Conservation (phyloP, 2,329 filamentous ascomycete species). For the Rhynchosporium agropyri region DNA sequence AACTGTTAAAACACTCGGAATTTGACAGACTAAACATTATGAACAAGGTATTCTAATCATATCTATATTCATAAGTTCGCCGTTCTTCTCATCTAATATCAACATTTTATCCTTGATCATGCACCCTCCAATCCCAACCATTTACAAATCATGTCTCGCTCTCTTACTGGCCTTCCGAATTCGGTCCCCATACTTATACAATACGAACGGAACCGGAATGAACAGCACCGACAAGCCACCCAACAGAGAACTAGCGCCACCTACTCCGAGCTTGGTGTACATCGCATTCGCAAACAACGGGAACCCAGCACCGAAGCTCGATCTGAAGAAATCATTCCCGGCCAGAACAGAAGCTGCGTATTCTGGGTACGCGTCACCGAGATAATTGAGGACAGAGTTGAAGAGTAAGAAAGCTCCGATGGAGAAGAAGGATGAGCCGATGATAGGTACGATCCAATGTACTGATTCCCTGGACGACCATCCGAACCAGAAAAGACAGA, state of each 20-base stretch:
- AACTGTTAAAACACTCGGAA: too few species aligned
- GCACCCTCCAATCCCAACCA: neutral
- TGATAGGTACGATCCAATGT: slow-evolving; percentile 60
- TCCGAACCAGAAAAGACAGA: slow-evolving; percentile 59
- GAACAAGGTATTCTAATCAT: neutral
- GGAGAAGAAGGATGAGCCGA: slow-evolving; percentile 50
- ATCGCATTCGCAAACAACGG: slow-evolving; percentile 43
- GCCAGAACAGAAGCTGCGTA: slow-evolving; percentile 46
- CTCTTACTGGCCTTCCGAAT: slow-evolving; percentile 33
- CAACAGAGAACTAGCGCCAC: slow-evolving; percentile 42
- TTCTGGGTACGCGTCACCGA: slow-evolving; percentile 45
- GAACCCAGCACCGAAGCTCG: slow-evolving; percentile 43
- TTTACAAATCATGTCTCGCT: slow-evolving; percentile 35
- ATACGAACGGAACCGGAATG: slow-evolving; percentile 36
- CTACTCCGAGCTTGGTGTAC: slow-evolving; percentile 43
- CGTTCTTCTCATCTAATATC: neutral
- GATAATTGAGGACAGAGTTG: slow-evolving; percentile 49
- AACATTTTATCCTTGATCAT: neutral
- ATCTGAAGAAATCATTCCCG: slow-evolving; percentile 45
- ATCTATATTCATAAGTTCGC: neutral
- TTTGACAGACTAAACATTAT: neutral
- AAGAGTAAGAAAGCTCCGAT: slow-evolving; percentile 51
- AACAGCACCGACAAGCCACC: slow-evolving; percentile 42
- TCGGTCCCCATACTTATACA: slow-evolving; percentile 35
- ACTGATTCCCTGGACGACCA: slow-evolving; percentile 55